A percentile compares a stretch with the other conserved stretches of the same genome.
These are phyloP conservation scores for Phyllostachys edulis DNA, from an alignment of 176 grass and related monocot genomes.

Conservation along the genomic window DNA sequence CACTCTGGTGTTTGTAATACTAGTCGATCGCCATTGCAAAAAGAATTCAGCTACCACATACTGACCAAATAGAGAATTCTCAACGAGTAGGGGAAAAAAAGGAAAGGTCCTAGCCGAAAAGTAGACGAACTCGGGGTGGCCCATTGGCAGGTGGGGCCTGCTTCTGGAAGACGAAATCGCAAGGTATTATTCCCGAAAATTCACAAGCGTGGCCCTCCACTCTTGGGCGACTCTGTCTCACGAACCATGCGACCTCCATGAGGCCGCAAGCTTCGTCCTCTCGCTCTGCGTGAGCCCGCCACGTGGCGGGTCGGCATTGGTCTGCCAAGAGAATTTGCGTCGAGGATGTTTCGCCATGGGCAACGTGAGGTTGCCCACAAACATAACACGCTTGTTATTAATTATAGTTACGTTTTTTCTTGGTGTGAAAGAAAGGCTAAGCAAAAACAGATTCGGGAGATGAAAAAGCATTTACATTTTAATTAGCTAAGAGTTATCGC, in stretches of 20 bases:
- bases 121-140: background rate
- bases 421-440: too few species aligned
- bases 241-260: background rate
- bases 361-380: background rate
- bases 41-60: background rate
- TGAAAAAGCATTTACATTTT: too few species aligned
- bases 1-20: too few species aligned
- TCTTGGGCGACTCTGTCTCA: background rate
- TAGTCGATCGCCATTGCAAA: background rate
- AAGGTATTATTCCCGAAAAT: background rate
- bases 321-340: fast-evolving
- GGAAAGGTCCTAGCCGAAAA: background rate
- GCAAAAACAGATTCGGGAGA: too few species aligned
- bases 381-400: too few species aligned
- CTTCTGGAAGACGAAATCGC: background rate
- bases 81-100: too few species aligned
- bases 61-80: background rate
- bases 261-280: background rate
- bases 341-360: background rate
- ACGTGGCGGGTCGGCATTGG: background rate
- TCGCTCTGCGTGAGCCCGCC: too few species aligned
- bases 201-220: background rate
- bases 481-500: too few species aligned
- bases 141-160: background rate
- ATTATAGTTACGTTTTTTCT: too few species aligned